Conservation (phyloP, 495 filamentous ascomycete species). For the Parachaetomium inaequale region DNA sequence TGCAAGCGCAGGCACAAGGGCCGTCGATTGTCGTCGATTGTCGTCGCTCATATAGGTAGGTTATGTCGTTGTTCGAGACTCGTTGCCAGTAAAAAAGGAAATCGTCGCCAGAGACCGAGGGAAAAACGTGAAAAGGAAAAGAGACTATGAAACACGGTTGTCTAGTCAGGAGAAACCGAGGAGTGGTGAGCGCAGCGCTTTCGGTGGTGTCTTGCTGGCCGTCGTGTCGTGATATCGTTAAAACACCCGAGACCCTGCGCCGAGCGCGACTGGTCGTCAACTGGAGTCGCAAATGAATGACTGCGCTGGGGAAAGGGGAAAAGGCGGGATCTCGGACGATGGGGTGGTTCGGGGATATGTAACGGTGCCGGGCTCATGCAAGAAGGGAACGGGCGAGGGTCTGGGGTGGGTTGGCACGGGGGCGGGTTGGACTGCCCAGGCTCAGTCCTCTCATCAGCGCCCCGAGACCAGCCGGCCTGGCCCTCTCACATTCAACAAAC, state of each 20-base stretch:
- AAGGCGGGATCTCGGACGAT: slow-evolving; percentile 23
- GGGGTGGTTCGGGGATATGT: slow-evolving; percentile 29
- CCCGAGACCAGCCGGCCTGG: slow-evolving; percentile 8
- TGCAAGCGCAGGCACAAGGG: background rate
- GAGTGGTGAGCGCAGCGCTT: slow-evolving; percentile 14
- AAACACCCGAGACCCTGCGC: slow-evolving; percentile 29
- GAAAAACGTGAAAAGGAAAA: background rate
- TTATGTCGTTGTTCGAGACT: background rate
- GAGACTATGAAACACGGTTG: slow-evolving; percentile 17
- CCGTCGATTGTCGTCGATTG: background rate
- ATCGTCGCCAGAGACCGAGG: background rate
- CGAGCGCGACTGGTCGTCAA: slow-evolving; percentile 33
- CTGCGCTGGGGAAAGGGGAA: slow-evolving; percentile 30
- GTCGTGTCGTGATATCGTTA: slow-evolving; percentile 16
- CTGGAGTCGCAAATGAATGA: slow-evolving; percentile 36
- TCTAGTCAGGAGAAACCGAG: slow-evolving; percentile 13
- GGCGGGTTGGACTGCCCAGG: background rate
- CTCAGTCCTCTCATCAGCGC: no score
- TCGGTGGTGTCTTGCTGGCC: slow-evolving; percentile 6
- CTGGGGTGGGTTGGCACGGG: slow-evolving; percentile 6
- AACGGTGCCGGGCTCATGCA: slow-evolving; percentile 21
- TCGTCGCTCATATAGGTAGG: background rate
- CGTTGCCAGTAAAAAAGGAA: background rate
- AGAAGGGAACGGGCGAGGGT: slow-evolving; percentile 6
- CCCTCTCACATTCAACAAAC: slow-evolving; percentile 3